Evolutionary conservation across 371 early-diverging fungal genomes (phyloP), one percentile per base, ranked within the genome.

Genomic region (Syncephalis fuscata): DNA sequence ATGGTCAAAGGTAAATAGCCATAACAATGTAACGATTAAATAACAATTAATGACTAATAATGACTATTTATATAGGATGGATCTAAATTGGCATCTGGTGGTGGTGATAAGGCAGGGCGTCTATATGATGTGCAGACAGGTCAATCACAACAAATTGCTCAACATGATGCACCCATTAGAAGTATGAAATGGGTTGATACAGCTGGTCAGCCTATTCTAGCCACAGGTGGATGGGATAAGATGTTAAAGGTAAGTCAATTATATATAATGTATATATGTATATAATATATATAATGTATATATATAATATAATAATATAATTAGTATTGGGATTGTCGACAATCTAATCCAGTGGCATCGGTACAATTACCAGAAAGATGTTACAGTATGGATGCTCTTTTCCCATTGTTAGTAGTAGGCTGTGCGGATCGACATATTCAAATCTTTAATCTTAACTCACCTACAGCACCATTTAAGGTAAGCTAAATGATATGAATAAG

Each of bases 221-320:
- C 80, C 17, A 85, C 95, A 21, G 98, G 82, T 20, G 70, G 87
- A 49, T 99, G 98, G 95, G 98, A 98, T 65, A 93, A 93, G 60
- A 86, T 82, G 10, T 44, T 82, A 48, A 79, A 78, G 54, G 65
- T 50, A 58, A 53, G 32, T 46, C 53, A 48, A 48, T 26, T 26
- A 37, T 37, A 52, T 40, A 47, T 16, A 42, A 22, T 39, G 20
- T 22, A 44, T 49, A 43, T 45, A 37, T 49, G 38, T 42, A 15
- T 26, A 37, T 39, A 17, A 3, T 27, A 22, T 37, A 27, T 32
- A 27, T 38, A 21, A 50, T 27, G n/a, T 19, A 32, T 32, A 11
- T 11, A 11, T 32, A 32, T 7, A 32, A 32, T 32, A 32, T 11
- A 32, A 4, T 7, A 32, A 19, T 23, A 17, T n/a, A 39, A 25